A percentile compares a stretch with the other conserved stretches of the same genome.
These are phyloP conservation scores for Magnaporthiopsis incrustans DNA, from an alignment of 2,329 filamentous ascomycete species.

Conservation along the genomic window DNA sequence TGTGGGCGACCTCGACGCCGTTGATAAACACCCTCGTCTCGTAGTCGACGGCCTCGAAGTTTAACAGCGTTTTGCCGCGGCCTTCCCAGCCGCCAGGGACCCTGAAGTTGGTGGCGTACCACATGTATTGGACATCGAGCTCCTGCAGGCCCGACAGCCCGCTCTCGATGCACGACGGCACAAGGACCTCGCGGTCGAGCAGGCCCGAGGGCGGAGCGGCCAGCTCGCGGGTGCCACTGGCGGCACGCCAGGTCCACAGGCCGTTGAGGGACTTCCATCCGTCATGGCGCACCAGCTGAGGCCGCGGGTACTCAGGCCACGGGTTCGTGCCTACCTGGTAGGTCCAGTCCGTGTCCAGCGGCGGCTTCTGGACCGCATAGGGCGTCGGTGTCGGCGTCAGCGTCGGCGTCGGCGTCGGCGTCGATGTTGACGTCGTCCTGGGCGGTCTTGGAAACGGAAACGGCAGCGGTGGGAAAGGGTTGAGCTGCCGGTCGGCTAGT, in stretches of 20 bases:
- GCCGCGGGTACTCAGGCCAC: conserved; percentile 51
- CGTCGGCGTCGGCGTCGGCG: too few relatives aligned
- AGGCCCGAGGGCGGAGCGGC: conserved; percentile 16
- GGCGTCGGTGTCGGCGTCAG: conserved; percentile 11
- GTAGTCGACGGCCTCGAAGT: conserved; percentile 53
- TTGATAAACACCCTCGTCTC: conserved; percentile 52
- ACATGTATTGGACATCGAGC: conserved; percentile 33
- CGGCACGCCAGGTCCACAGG: conserved; percentile 45
- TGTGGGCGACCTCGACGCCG: conserved; percentile 38
- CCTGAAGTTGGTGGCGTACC: conserved; percentile 43
- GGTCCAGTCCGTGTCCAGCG: conserved; percentile 45
- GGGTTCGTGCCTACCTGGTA: conserved; percentile 41
- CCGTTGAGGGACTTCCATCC: conserved; percentile 50
- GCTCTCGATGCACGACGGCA: conserved; percentile 22
- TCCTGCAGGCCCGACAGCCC: conserved; percentile 39
- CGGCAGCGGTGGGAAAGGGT: background rate
- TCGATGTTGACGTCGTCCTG: too few relatives aligned
- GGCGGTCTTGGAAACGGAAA: background rate
- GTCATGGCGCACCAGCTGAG: conserved; percentile 41
- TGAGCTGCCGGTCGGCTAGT: background rate
- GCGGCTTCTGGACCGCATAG: conserved; percentile 30
- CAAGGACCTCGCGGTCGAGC: conserved; percentile 28
- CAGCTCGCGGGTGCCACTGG: conserved; percentile 15
- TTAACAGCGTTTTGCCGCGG: conserved; percentile 29
- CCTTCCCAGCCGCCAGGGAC: conserved; percentile 36